Evolutionary conservation across 768 basidiomycete species (phyloP).

Genomic region (Pleurotus tuber-regium): DNA sequence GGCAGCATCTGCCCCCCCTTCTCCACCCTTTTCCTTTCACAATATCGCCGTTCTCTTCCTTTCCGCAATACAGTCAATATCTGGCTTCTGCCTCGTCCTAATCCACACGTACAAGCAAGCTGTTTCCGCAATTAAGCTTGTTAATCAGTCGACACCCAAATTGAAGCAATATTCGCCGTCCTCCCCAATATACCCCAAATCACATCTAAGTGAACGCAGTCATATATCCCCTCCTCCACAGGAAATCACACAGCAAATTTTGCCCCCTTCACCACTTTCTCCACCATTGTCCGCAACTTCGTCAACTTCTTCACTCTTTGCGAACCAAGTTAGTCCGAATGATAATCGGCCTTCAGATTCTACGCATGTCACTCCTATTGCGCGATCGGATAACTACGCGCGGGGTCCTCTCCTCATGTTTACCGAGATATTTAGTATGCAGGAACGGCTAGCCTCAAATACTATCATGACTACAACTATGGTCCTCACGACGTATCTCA

Average conservation of each 20-base stretch:
- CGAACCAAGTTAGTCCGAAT: background rate
- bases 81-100: slow-evolving; percentile 64
- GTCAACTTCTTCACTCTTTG: slow-evolving; percentile 24
- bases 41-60: slow-evolving; percentile 66
- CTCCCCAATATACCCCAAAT: background rate
- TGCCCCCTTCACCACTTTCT: slow-evolving; percentile 12
- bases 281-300: slow-evolving; percentile 14
- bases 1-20: slow-evolving; percentile 24
- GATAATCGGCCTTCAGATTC: background rate
- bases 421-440: slow-evolving; percentile 46
- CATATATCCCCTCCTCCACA: slow-evolving; percentile 12
- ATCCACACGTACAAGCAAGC: slow-evolving; percentile 68
- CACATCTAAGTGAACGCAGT: background rate
- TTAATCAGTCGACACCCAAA: slow-evolving; percentile 43
- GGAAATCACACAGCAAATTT: slow-evolving; percentile 2
- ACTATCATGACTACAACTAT: slow-evolving; percentile 43
- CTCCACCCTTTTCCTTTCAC: slow-evolving; percentile 43
- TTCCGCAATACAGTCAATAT: slow-evolving; percentile 70
- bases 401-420: slow-evolving; percentile 43
- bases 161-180: slow-evolving; percentile 13
- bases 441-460: slow-evolving; percentile 46
- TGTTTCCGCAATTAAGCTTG: slow-evolving; percentile 60
- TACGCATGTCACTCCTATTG: background rate
- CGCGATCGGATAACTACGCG: slow-evolving; percentile 32
- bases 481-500: slow-evolving; percentile 45